These are phyloP conservation scores for Entomortierella parvispora DNA, from an alignment of 192 early-diverging fungal genomes.

Conservation along the genomic window DNA sequence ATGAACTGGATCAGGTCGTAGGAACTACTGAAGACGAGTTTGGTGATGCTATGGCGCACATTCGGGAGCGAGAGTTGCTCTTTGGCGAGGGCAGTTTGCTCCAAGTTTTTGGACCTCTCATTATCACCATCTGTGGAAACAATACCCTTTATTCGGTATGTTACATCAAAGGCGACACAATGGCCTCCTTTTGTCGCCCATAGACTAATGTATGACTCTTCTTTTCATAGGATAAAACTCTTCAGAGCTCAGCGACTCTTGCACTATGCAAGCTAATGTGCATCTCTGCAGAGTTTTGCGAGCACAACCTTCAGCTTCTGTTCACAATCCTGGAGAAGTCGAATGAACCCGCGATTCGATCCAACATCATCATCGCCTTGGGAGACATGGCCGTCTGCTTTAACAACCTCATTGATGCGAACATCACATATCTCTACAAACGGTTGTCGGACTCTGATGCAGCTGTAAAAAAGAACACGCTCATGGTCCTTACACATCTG, in stretches of 20 bases:
- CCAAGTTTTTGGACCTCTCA: conserved; percentile 81
- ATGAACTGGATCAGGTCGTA: conserved; percentile 93
- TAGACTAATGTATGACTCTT: no score
- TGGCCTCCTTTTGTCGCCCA: no score
- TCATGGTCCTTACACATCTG: conserved; percentile 98
- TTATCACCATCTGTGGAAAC: conserved; percentile 83
- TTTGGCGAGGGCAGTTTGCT: conserved; percentile 84
- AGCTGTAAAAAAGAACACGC: conserved; percentile 92
- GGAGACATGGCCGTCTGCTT: conserved; percentile 99
- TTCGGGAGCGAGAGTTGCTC: conserved; percentile 93
- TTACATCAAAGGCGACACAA: no score
- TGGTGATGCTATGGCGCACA: conserved; percentile 83
- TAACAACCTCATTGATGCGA: conserved; percentile 95
- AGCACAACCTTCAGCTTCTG: conserved; percentile 88
- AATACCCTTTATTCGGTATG: conserved; percentile 86
- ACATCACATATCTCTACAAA: conserved; percentile 95
- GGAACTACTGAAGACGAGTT: conserved; percentile 97
- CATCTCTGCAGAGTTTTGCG: conserved; percentile 94
- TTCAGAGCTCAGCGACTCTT: conserved; percentile 89
- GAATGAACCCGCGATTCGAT: conserved; percentile 84
- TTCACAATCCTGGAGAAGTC: conserved; percentile 91
- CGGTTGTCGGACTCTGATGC: conserved; percentile 85
- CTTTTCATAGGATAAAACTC: conserved; percentile 73
- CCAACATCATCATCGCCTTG: conserved; percentile 96
- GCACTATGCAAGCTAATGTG: conserved; percentile 98